Conservation (phyloP, 495 filamentous ascomycete genomes). For the Cudoniella acicularis region DNA sequence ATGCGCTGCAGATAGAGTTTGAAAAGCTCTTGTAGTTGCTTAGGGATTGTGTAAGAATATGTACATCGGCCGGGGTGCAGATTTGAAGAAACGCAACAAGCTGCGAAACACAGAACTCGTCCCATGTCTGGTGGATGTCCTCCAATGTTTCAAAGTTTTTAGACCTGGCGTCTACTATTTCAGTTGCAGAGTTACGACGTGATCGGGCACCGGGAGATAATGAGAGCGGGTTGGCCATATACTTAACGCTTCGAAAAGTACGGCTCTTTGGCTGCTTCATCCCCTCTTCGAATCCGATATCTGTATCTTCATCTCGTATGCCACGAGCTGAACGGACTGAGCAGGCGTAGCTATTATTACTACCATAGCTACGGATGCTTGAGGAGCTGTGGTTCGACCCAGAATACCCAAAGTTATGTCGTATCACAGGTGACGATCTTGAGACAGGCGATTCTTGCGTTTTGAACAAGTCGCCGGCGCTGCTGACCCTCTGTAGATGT, state of each 20-base stretch:
- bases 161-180: no score
- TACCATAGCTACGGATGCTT: constrained; percentile 56
- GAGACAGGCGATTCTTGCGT: constrained; percentile 57
- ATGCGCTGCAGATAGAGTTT: not conserved
- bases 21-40: not conserved
- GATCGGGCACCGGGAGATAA: no score
- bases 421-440: constrained; percentile 53
- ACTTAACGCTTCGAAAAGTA: not conserved
- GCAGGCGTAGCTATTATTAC: constrained; percentile 64
- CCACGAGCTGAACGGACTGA: constrained; percentile 66
- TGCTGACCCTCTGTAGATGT: constrained; percentile 46
- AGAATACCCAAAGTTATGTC: constrained; percentile 53
- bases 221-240: no score
- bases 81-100: not conserved
- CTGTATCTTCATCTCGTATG: constrained; percentile 42
- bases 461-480: constrained; percentile 60
- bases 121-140: not conserved
- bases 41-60: not conserved
- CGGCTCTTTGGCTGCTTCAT: not conserved
- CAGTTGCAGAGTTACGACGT: no score
- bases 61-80: not conserved
- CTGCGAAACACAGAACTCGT: not conserved
- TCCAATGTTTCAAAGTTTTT: not conserved
- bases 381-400: constrained; percentile 73
- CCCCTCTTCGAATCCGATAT: constrained; percentile 35